phyloP scores from a whole-genome alignment of 257 asterid species.

The Petunia secreta region DNA sequence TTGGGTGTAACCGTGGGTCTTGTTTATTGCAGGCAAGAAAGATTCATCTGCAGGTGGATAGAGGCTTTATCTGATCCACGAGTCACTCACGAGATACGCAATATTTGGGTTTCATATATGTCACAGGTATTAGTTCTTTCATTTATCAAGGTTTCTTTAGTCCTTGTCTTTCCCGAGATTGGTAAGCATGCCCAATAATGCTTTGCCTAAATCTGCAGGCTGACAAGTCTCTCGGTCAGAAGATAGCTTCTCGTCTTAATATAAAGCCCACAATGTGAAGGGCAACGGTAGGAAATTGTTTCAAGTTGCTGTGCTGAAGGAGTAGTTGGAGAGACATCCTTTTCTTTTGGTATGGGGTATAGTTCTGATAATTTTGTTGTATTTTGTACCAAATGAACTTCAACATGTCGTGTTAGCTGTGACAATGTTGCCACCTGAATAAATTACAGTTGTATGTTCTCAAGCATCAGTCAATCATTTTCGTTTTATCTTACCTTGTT shows the following conservation, averaged over 20 bases:
- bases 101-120: constrained; percentile 25
- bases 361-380: constrained; percentile 17
- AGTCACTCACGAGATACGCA: constrained; percentile 27
- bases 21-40: constrained; percentile 26
- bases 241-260: constrained; percentile 26
- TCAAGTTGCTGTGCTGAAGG: neutral
- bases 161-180: neutral
- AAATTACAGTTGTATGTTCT: neutral
- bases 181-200: too few relatives aligned
- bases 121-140: constrained; percentile 18
- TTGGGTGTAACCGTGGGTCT: neutral
- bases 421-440: constrained; percentile 3
- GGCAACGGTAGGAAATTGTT: neutral
- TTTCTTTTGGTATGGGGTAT: neutral
- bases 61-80: constrained; percentile 21
- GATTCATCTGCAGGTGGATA: constrained; percentile 24
- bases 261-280: constrained; percentile 24
- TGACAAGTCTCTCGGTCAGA: constrained; percentile 24
- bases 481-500: neutral
- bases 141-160: neutral
- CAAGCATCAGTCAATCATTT: neutral
- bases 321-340: neutral
- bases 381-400: neutral
- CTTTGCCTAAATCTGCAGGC: constrained; percentile 9
- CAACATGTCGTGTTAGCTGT: neutral